phyloP scores from a whole-genome alignment of 2,329 filamentous ascomycete genomes.

The Clonostachys rosea region DNA sequence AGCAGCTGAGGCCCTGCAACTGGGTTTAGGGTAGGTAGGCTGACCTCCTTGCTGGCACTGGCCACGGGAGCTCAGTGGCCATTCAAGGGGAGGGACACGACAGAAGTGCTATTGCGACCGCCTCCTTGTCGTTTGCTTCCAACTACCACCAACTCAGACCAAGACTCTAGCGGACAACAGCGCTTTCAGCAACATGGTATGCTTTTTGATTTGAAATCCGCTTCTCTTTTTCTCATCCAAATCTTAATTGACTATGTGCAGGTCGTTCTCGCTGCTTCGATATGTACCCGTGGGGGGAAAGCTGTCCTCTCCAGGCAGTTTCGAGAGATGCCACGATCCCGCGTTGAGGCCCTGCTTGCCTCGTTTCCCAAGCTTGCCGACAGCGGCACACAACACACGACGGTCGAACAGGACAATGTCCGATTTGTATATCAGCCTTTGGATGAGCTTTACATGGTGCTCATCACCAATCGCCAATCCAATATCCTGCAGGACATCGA shows the following conservation, averaged over 20 bases:
- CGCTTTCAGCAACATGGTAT: no score
- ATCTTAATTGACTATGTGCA: constrained; percentile 25
- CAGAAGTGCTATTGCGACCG: no score
- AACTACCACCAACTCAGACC: no score
- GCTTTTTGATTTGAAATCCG: no score
- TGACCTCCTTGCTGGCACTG: no score
- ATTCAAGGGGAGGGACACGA: no score
- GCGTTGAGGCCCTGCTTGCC: constrained; percentile 93
- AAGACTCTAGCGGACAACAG: no score
- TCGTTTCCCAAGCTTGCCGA: constrained; percentile 98
- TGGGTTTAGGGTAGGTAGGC: no score
- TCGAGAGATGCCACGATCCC: constrained; percentile 92
- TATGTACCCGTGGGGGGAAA: constrained; percentile 97
- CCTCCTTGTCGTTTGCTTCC: no score
- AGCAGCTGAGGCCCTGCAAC: not conserved
- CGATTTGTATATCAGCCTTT: constrained; percentile 99
- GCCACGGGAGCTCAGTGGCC: no score
- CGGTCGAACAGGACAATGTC: constrained; percentile 98
- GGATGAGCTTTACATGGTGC: constrained; percentile 98
- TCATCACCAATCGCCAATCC: constrained; percentile 98
- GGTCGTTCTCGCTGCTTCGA: constrained; percentile 98
- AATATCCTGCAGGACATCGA: constrained; percentile 99
- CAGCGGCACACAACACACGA: constrained; percentile 94
- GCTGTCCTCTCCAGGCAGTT: constrained; percentile 97
- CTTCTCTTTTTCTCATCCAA: no score